These are phyloP conservation scores for Aspergillus glaucus DNA, from an alignment of 2,329 filamentous ascomycete species.

Conservation along the genomic window DNA sequence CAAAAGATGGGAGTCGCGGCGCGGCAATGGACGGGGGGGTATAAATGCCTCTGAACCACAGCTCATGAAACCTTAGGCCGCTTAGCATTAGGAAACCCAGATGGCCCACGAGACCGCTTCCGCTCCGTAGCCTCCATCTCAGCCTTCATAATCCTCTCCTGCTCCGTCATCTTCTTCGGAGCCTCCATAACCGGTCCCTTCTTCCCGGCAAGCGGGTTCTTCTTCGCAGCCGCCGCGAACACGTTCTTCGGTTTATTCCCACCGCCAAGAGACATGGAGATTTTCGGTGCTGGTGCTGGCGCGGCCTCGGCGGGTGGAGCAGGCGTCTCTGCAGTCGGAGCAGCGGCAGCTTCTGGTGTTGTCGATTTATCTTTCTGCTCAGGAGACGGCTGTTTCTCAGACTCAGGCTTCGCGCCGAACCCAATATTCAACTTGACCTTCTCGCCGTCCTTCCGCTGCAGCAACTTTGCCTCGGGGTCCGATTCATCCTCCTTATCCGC, in stretches of 20 bases:
- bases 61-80: slow-evolving; percentile 28
- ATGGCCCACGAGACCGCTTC: slow-evolving; percentile 47
- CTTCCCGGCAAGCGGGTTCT: slow-evolving; percentile 65
- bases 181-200: slow-evolving; percentile 54
- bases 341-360: slow-evolving; percentile 6
- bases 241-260: slow-evolving; percentile 55
- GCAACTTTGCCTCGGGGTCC: slow-evolving; percentile 34
- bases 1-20: too few relatives aligned
- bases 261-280: slow-evolving; percentile 60
- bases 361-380: slow-evolving; percentile 12
- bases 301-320: slow-evolving; percentile 11
- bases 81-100: slow-evolving; percentile 27
- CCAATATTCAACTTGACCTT: slow-evolving; percentile 69
- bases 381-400: slow-evolving; percentile 17
- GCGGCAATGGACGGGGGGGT: not conserved
- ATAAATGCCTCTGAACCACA: too few relatives aligned
- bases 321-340: slow-evolving; percentile 12
- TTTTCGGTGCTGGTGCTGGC: slow-evolving; percentile 19
- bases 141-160: slow-evolving; percentile 82
- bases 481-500: slow-evolving; percentile 44
- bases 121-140: slow-evolving; percentile 58
- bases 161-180: slow-evolving; percentile 80
- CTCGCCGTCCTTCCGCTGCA: slow-evolving; percentile 61
- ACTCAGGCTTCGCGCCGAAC: slow-evolving; percentile 19
- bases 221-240: slow-evolving; percentile 56